phyloP scores from a whole-genome alignment of 73 alveolate species.

The Effrenium voratum region DNA sequence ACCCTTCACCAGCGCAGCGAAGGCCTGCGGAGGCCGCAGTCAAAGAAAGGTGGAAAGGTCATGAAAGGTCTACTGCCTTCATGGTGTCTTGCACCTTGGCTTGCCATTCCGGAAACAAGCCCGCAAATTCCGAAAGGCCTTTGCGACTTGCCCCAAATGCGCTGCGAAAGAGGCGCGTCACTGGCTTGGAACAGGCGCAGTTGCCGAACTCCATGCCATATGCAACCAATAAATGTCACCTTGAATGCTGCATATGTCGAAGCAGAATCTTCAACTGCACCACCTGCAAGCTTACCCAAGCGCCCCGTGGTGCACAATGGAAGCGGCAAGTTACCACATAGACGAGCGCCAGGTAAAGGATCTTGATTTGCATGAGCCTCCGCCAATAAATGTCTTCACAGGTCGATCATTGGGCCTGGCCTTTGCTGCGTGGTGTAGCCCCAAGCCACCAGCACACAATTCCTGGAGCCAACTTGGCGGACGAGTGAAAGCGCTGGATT shows the following conservation, averaged over 20 bases:
- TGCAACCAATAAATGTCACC: conserved; percentile 71
- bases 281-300: not conserved
- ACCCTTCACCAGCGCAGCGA: conserved; percentile 80
- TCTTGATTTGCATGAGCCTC: conserved; percentile 76
- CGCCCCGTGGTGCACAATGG: not conserved
- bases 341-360: conserved; percentile 18
- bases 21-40: conserved; percentile 10
- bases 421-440: conserved; percentile 67
- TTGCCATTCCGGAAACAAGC: too few species aligned
- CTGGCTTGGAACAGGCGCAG: conserved; percentile 71
- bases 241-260: not conserved
- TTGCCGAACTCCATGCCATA: conserved; percentile 70
- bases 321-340: conserved; percentile 22
- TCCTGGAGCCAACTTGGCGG: too few species aligned
- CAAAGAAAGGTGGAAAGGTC: not conserved
- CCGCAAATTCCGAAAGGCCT: not conserved
- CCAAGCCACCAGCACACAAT: conserved; percentile 81
- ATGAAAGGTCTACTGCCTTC: conserved; percentile 2
- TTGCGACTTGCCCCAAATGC: not conserved
- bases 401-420: not conserved
- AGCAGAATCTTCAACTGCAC: not conserved
- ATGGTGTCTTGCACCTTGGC: conserved; percentile 56
- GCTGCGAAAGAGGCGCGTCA: conserved; percentile 9
- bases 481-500: too few species aligned
- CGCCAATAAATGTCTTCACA: not conserved